Base-by-base conservation (phyloP, 2,329 filamentous ascomycete genomes). In the Tolypocladium endophyticum region DNA sequence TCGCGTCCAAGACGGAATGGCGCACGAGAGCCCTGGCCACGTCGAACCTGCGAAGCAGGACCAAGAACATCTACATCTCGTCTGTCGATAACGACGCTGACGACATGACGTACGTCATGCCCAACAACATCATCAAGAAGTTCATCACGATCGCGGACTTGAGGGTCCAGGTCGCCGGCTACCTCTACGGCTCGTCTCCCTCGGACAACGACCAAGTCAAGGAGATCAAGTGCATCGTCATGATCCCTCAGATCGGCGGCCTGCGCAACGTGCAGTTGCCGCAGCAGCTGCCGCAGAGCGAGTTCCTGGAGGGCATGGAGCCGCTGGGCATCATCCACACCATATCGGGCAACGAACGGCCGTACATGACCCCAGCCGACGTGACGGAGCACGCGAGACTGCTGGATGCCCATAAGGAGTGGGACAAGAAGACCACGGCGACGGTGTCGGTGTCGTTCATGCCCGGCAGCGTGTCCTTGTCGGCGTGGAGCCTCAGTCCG, bases 1-100 rank as follows among this genome's bases (percentile, higher is more conserved):
- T 99, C 72, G 92, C 93, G 14, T 97, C 93, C 23, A 97, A 97
- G 84, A 99, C 94, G 0, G 94, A 99, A 71, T 99, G 94, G 94
- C 89, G 94, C 58, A 99, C 94, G 14, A 82, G 95, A 65, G 94
- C 94, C 38, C 97, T 99, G 70, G 95, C 94, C 11, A 96, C 94
- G 2, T 95, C 92, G 30, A 99, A 99, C 73, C 79, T 99, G 64
- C 88, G 93, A 54, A 97, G 92, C 55, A 83, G 94, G 65, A 86
- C 94, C 56, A 99, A 97, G 82, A 97, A 99, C 76, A 96, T 99
- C 69, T 99, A 97, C 74, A 95, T 99, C 67, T 96, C 94, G 9
- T 94, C 92, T 0, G 92, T 97, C 58, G 94, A 97, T 71, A 89
- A 93, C 65, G 89, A 92, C 58, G 85, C 94, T 64, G 92, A 96